Evolutionary conservation across 257 asterid genomes (phyloP), one percentile per base, ranked within the genome.

Genomic region (Scutellaria minor): DNA sequence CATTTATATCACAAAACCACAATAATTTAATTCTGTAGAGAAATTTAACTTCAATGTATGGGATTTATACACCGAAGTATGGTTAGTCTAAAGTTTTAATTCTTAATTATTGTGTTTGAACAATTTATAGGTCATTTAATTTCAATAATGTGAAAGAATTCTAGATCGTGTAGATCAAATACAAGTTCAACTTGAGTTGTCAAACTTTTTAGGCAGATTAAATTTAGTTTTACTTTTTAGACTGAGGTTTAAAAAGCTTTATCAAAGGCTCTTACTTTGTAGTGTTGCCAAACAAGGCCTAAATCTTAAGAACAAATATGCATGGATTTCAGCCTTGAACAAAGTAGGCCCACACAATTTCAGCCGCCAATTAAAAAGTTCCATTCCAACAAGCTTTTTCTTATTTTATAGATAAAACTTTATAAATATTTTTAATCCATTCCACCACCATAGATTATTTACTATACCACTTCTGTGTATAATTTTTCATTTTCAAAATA

Each of bases 311-410:
- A 31, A 31, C 20, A 27, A 35, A 59, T 59, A 37, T 11, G 9
- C 10, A 56, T 15, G 47, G n/a, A 6, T 37, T 18, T 18, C 18
- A 18, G 18, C 18, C 18, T n/a, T n/a, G n/a, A n/a, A n/a, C n/a
- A n/a, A n/a, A 4, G 12, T 11, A 12, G 66, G 66, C 59, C 75
- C 60, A 59, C 68, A 39, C 40, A 59, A 10, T 13, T 31, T 48
- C 37, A 48, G 61, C 11, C 3, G 68, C 75, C 76, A 59, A 71
- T 71, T 9, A 9, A 8, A 58, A n/a, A 71, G 42, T 35, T 57
- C 1, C 14, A 68, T 67, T 40, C 63, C 65, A 6, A 10, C 13
- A 9, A 56, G 3, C 11, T 24, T 56, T 53, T 7, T 6, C 59
- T 7, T 53, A 18, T n/a, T 7, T 5, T 37, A 69, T 24, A 9